phyloP scores from a whole-genome alignment of 352 stramenopile genomes.

The Thraustochytrium sp. region DNA sequence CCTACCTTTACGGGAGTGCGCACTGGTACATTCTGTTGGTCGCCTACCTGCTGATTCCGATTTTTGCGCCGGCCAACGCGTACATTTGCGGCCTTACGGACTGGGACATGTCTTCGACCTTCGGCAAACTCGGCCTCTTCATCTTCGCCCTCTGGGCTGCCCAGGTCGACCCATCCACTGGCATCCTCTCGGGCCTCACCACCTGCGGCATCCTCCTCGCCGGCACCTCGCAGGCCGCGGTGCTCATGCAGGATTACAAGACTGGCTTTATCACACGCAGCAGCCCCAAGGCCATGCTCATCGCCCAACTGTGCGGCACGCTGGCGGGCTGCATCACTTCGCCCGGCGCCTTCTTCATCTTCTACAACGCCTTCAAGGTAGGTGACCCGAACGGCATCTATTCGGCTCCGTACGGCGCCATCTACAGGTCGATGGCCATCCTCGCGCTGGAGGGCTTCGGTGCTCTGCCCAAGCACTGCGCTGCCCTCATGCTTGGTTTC shows the following conservation, averaged over 20 bases:
- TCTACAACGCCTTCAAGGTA: constrained; percentile 8
- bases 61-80: constrained; percentile 9
- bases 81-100: constrained; percentile 42
- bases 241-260: constrained; percentile 38
- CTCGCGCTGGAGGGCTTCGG: constrained; percentile 22
- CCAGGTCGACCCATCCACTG: not conserved
- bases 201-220: constrained; percentile 21
- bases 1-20: not conserved
- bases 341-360: constrained; percentile 33
- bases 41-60: constrained; percentile 17
- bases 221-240: not conserved
- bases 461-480: constrained; percentile 15
- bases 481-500: constrained; percentile 2
- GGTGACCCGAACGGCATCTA: constrained; percentile 6
- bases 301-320: constrained; percentile 4
- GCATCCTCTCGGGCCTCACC: not conserved
- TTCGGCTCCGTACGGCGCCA: not conserved
- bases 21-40: constrained; percentile 37
- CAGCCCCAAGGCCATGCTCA: constrained; percentile 31
- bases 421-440: constrained; percentile 41
- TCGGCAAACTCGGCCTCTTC: constrained; percentile 39
- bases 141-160: constrained; percentile 9
- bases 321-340: not conserved
- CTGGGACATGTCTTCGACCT: constrained; percentile 31
- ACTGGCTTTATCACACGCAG: constrained; percentile 31